phyloP scores from a whole-genome alignment of 2,329 filamentous ascomycete genomes.

The Hymenoscyphus occultus region DNA sequence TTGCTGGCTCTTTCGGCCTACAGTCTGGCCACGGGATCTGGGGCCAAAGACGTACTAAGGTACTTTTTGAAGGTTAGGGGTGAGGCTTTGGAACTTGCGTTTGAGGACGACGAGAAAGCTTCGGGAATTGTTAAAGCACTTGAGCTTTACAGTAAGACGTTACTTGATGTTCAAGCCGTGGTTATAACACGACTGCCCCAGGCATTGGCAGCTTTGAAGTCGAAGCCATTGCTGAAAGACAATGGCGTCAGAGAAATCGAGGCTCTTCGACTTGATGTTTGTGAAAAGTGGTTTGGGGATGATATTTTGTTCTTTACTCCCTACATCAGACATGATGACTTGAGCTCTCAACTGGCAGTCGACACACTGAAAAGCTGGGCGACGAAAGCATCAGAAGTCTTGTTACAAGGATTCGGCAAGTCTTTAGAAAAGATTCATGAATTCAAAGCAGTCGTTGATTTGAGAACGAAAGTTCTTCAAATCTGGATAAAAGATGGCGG shows the following conservation, averaged over 20 bases:
- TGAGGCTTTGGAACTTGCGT: slow-evolving; percentile 61
- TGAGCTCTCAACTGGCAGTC: slow-evolving; percentile 57
- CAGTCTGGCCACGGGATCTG: slow-evolving; percentile 76
- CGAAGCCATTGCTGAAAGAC: slow-evolving; percentile 69
- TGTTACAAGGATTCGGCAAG: slow-evolving; percentile 60
- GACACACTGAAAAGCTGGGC: slow-evolving; percentile 65
- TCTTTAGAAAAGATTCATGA: slow-evolving; percentile 59
- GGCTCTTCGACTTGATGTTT: slow-evolving; percentile 72
- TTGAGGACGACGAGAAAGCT: slow-evolving; percentile 51
- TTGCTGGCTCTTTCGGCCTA: slow-evolving; percentile 77
- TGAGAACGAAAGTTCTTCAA: slow-evolving; percentile 68
- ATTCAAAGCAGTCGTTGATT: slow-evolving; percentile 64
- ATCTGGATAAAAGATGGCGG: slow-evolving; percentile 72
- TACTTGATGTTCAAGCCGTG: slow-evolving; percentile 73
- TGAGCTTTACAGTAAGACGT: slow-evolving; percentile 70
- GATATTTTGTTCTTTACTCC: slow-evolving; percentile 84
- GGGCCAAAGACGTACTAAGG: slow-evolving; percentile 72
- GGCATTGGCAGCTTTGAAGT: slow-evolving; percentile 66
- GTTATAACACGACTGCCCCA: slow-evolving; percentile 71
- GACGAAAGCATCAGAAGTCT: slow-evolving; percentile 53
- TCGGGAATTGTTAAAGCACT: slow-evolving; percentile 59
- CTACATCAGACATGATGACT: slow-evolving; percentile 79
- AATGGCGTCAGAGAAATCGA: slow-evolving; percentile 61
- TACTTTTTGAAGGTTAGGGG: slow-evolving; percentile 75
- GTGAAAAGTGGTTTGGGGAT: slow-evolving; percentile 75